Percentiles rank a stretch among this genome's conserved stretches.
phyloP scores from a whole-genome alignment of 2,329 filamentous ascomycete species.

The Aureobasidium pullulans region DNA sequence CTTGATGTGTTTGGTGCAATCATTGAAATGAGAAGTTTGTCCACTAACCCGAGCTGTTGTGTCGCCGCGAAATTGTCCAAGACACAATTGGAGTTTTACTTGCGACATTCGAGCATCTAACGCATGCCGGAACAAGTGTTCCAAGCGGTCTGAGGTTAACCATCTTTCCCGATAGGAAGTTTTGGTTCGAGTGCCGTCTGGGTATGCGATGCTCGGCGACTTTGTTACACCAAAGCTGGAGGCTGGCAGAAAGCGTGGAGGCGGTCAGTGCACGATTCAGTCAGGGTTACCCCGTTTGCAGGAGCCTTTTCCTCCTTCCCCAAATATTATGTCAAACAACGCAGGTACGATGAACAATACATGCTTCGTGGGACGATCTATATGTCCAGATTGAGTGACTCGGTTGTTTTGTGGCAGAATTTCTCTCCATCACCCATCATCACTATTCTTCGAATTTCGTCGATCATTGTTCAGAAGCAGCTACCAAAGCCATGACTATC shows the following conservation, averaged over 20 bases:
- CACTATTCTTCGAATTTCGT: background rate
- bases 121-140: background rate
- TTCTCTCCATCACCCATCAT: too few relatives aligned
- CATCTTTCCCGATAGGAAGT: background rate
- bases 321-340: background rate
- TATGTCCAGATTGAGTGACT: too few relatives aligned
- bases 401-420: too few relatives aligned
- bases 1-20: too few relatives aligned
- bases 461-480: background rate
- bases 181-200: background rate
- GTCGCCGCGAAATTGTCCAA: background rate
- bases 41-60: slow-evolving; percentile 12
- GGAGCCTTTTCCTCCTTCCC: background rate
- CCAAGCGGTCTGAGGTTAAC: background rate
- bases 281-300: background rate
- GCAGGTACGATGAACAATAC: background rate
- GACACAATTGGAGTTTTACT: background rate
- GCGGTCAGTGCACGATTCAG: background rate
- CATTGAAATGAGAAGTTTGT: background rate
- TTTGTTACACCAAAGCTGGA: background rate
- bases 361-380: too few relatives aligned
- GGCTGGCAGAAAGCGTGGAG: background rate
- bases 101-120: background rate
- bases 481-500: background rate
- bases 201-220: background rate